Conservation (phyloP, 805 yeast genomes). For the Kazachstania kunashirensis region DNA sequence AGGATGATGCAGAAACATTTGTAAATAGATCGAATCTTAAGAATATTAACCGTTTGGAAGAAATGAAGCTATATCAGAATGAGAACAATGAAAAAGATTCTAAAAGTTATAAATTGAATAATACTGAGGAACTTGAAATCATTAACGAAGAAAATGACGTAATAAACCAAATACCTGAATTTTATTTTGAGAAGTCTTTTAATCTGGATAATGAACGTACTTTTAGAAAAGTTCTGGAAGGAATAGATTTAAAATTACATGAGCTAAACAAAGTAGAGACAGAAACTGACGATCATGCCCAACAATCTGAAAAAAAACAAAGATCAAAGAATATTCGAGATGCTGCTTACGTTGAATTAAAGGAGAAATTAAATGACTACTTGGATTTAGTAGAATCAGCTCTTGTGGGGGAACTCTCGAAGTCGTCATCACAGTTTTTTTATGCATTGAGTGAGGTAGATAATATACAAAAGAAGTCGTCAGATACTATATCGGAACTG, state of each 20-base stretch:
- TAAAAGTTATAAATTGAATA: background rate
- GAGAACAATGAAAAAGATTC: conserved; percentile 11
- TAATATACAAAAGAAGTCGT: conserved; percentile 47
- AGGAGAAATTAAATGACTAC: conserved; percentile 71
- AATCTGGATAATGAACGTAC: conserved; percentile 81
- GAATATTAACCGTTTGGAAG: conserved; percentile 27
- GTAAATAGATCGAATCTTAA: conserved; percentile 36
- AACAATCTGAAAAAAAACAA: background rate
- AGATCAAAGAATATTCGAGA: conserved; percentile 24
- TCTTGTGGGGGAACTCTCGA: conserved; percentile 71
- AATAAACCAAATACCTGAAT: conserved; percentile 44
- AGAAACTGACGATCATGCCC: background rate
- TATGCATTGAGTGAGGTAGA: conserved; percentile 73
- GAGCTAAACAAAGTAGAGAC: conserved; percentile 20
- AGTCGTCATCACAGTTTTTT: conserved; percentile 77
- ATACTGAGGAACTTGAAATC: background rate
- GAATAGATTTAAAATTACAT: conserved; percentile 35
- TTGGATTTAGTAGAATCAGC: conserved; percentile 78
- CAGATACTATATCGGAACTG: conserved; percentile 40
- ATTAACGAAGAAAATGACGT: conserved; percentile 16
- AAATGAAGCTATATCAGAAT: conserved; percentile 31
- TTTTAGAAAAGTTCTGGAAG: conserved; percentile 64
- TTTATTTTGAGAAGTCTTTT: conserved; percentile 60
- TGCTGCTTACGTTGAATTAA: conserved; percentile 48
- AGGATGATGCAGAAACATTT: conserved; percentile 38